These are phyloP conservation scores for Chaetomiaceae sp. DNA, from an alignment of 2,329 filamentous ascomycete genomes.

Conservation along the genomic window DNA sequence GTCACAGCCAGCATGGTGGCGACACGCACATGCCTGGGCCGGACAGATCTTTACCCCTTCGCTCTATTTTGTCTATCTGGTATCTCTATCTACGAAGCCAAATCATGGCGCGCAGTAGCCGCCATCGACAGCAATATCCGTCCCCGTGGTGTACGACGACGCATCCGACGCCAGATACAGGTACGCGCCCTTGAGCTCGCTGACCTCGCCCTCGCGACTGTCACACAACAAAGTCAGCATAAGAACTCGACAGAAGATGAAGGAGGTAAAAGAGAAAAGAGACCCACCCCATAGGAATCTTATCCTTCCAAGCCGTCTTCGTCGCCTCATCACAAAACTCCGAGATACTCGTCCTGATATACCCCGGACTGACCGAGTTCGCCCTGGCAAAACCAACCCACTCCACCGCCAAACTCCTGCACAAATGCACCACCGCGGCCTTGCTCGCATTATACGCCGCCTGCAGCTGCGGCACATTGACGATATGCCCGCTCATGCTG, in stretches of 20 bases:
- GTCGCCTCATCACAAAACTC: constrained; percentile 60
- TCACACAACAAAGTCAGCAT: constrained; percentile 11
- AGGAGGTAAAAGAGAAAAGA: constrained; percentile 14
- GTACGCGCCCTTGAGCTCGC: constrained; percentile 79
- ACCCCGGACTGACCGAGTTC: constrained; percentile 71
- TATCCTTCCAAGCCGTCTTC: constrained; percentile 70
- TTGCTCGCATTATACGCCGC: constrained; percentile 71
- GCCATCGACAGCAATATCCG: constrained; percentile 71
- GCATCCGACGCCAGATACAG: constrained; percentile 79
- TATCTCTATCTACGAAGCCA: no score
- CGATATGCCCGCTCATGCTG: constrained; percentile 73
- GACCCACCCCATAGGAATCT: constrained; percentile 69
- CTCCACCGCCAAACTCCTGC: constrained; percentile 68
- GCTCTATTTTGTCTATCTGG: no score
- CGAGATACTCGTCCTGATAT: constrained; percentile 70
- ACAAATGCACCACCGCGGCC: constrained; percentile 57
- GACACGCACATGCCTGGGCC: no score
- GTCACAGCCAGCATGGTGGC: no score
- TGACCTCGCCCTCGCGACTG: constrained; percentile 63
- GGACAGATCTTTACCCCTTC: no score
- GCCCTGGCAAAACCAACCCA: constrained; percentile 71
- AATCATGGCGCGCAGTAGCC: constrained; percentile 57
- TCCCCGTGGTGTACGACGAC: constrained; percentile 74
- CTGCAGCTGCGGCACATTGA: constrained; percentile 72
- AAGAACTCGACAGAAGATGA: background rate